Evolutionary conservation across 2,329 filamentous ascomycete species (phyloP).

Genomic region (Uncinocarpus reesii): DNA sequence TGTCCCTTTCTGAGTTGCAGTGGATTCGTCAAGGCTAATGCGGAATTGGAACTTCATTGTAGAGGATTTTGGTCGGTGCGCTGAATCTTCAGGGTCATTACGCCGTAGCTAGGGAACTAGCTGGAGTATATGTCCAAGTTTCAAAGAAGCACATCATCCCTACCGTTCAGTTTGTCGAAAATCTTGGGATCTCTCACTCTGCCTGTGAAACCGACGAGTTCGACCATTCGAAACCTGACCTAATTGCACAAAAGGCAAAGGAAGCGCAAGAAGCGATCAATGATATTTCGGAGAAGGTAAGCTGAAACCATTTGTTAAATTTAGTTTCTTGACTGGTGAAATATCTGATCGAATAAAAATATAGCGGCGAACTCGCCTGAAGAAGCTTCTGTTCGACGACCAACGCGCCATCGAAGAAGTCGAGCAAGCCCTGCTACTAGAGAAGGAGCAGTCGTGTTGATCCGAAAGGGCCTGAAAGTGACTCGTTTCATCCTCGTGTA

Average conservation of each 20-base stretch:
- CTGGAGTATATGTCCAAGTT: neutral
- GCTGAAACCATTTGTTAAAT: too few relatives aligned
- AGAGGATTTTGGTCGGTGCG: neutral
- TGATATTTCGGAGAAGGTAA: neutral
- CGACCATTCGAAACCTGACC: neutral
- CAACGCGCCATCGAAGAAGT: neutral
- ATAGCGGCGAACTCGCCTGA: neutral
- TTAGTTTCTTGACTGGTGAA: too few relatives aligned
- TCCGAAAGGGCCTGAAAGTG: too few relatives aligned
- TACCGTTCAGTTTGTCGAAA: neutral
- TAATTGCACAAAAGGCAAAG: neutral
- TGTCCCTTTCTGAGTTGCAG: too few relatives aligned
- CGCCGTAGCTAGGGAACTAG: neutral
- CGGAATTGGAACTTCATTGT: neutral
- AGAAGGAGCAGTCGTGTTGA: too few relatives aligned
- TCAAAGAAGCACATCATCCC: neutral
- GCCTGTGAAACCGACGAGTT: neutral
- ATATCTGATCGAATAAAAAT: neutral
- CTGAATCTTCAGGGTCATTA: neutral
- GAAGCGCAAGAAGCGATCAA: neutral
- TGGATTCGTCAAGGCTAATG: too few relatives aligned
- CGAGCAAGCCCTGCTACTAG: neutral
- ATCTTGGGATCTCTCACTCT: neutral
- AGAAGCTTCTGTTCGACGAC: neutral
- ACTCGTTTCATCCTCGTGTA: too few relatives aligned